These are phyloP conservation scores for Noccaea bulbosa DNA, from an alignment of 345 rosid species.

Conservation along the genomic window DNA sequence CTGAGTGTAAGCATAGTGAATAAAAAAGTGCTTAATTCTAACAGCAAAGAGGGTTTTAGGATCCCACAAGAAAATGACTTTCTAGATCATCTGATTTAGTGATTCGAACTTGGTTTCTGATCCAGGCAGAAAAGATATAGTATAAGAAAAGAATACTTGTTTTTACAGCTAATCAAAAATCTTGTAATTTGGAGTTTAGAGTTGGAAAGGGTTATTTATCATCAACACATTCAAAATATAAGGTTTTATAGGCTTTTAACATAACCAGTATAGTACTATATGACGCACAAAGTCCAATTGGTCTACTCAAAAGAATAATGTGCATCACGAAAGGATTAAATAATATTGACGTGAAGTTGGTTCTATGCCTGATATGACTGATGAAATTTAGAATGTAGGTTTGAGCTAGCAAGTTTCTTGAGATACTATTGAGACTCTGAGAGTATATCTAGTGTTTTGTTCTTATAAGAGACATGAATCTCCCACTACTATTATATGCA, in stretches of 20 bases:
- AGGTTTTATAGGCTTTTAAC: not conserved
- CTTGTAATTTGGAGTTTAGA: not conserved
- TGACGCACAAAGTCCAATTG: conserved; percentile 1
- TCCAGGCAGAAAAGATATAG: not conserved
- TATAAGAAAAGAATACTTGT: not conserved
- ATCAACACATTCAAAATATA: conserved; percentile 1
- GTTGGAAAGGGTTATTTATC: not conserved
- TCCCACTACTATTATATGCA: not conserved
- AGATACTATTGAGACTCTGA: not conserved
- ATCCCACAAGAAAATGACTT: not conserved
- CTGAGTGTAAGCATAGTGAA: no score
- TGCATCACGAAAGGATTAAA: conserved; percentile 1
- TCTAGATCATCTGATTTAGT: not conserved
- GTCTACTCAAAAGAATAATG: not conserved
- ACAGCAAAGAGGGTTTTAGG: not conserved
- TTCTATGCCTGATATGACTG: not conserved
- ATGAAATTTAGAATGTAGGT: not conserved
- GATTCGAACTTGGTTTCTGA: not conserved
- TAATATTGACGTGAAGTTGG: not conserved
- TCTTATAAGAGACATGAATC: conserved; percentile 2
- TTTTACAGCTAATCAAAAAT: not conserved
- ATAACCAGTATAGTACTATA: not conserved
- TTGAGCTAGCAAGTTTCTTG: not conserved
- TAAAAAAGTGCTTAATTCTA: no score
- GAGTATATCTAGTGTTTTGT: not conserved